These are phyloP conservation scores for Colletotrichum chrysophilum DNA, from an alignment of 2,329 filamentous ascomycete genomes.

Conservation along the genomic window DNA sequence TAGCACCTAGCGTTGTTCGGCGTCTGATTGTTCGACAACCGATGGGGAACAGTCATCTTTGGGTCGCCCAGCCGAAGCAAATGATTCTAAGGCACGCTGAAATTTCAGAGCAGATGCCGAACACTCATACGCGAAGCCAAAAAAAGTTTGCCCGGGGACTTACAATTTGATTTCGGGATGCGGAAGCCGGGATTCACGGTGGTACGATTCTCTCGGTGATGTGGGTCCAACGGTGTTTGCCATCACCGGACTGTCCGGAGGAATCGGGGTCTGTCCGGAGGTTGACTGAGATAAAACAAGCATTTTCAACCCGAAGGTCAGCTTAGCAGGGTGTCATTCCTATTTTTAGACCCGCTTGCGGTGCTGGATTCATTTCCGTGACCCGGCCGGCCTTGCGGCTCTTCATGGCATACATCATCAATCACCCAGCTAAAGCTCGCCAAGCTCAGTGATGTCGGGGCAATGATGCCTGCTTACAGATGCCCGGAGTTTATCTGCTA, in stretches of 20 bases:
- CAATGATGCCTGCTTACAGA: not conserved
- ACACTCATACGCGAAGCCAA: accelerated
- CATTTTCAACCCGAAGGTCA: not conserved
- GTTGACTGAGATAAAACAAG: not conserved
- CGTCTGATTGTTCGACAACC: not conserved
- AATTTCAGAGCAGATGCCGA: not conserved
- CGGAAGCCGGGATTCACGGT: not conserved
- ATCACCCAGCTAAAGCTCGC: not conserved
- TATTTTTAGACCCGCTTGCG: not conserved
- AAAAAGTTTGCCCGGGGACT: not conserved
- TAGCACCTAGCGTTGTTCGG: not conserved
- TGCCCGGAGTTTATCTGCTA: not conserved
- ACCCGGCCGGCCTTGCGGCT: not conserved
- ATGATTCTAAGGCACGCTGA: not conserved
- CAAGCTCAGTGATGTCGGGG: not conserved
- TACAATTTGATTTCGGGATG: not conserved
- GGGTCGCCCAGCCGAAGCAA: not conserved
- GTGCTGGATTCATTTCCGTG: not conserved
- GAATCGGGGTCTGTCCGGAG: not conserved
- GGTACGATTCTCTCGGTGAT: not conserved
- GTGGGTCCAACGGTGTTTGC: not conserved
- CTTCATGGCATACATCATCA: not conserved
- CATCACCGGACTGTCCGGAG: not conserved
- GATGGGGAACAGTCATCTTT: not conserved
- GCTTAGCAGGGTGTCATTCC: not conserved